Base-by-base conservation (phyloP, 768 basidiomycete species). In the Lentinula lateritia region DNA sequence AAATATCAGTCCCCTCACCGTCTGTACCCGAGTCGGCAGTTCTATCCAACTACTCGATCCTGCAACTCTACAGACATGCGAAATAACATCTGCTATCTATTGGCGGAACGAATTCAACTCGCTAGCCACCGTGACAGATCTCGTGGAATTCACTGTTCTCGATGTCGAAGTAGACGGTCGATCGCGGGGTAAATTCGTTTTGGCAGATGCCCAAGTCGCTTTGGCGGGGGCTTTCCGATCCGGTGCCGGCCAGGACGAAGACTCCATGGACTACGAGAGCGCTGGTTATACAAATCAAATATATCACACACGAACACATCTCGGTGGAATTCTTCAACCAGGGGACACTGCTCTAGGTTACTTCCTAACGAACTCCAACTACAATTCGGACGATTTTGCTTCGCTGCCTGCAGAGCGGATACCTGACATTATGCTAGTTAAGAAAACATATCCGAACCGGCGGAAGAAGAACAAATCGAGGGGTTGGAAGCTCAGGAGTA, bases 311-410 rank as follows among this genome's bases (percentile, higher is more conserved):
- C 90, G 96, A 39, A 98, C 97, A 16, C 97, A 99, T 69, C 87
- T 99, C 46, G 97, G 97, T 57, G 90, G 85, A 15, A 87, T 82
- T 62, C 81, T 98, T 18, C 96, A 98, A 69, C 95, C 97, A 0
- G 97, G 97, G 28, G 97, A 98, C 72, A 87, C 94, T 1, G 95
- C 84, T 35, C 76, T 98, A 58, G 97, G 97, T 0, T 99, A 93
- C 78, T 86, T 90, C 73, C 82, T 98, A 62, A 88, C 88, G 8
- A 87, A 90, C 62, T 77, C 89, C 63, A 99, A 99, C 78, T 97
- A 89, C 82, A 99, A 98, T 80, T 92, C 90, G 61, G 87, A 90
- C 61, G 87, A 87, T 60, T 98, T 89, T 69, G 85, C 92, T 5
- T 74, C 80, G 34, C 78, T 97, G 23, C 80, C 83, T 1, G 63